Evolutionary conservation across 2,329 filamentous ascomycete genomes (phyloP).

Genomic region (Aspergillus versicolor): DNA sequence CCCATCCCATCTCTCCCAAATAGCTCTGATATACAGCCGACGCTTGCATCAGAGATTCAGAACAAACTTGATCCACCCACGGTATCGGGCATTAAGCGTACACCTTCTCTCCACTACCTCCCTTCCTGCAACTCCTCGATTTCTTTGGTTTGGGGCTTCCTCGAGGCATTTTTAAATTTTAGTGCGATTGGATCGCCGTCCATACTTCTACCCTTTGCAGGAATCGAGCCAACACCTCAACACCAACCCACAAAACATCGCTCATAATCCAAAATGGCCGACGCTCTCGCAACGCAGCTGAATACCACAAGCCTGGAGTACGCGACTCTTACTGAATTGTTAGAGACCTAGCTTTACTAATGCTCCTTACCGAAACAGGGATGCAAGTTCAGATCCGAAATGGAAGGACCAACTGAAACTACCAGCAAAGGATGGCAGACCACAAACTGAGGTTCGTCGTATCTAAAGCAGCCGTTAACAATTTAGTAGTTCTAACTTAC

Average conservation of each 20-base stretch:
- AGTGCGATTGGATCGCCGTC: background rate
- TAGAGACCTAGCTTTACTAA: constrained; percentile 9
- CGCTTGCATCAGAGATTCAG: background rate
- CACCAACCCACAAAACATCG: background rate
- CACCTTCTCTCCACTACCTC: background rate
- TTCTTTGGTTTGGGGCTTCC: background rate
- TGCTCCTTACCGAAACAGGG: constrained; percentile 28
- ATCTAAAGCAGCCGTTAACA: background rate
- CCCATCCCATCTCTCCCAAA: background rate
- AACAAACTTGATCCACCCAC: background rate
- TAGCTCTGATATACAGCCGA: background rate
- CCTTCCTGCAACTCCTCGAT: background rate
- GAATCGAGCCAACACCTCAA: background rate
- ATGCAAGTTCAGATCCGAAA: constrained; percentile 39
- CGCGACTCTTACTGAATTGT: constrained; percentile 12
- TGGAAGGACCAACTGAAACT: constrained; percentile 49
- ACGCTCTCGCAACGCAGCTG: constrained; percentile 47
- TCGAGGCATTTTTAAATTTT: background rate
- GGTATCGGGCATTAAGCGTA: background rate
- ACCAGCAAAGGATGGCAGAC: constrained; percentile 48
- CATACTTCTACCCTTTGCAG: background rate
- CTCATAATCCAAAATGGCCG: constrained; percentile 37
- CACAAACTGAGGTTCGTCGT: constrained; percentile 49
- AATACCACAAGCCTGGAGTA: constrained; percentile 46
- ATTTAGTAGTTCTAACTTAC: constrained; percentile 18